Evolutionary conservation across 208 protist species (phyloP).

Genomic region (Sergeia podlipaevii): DNA sequence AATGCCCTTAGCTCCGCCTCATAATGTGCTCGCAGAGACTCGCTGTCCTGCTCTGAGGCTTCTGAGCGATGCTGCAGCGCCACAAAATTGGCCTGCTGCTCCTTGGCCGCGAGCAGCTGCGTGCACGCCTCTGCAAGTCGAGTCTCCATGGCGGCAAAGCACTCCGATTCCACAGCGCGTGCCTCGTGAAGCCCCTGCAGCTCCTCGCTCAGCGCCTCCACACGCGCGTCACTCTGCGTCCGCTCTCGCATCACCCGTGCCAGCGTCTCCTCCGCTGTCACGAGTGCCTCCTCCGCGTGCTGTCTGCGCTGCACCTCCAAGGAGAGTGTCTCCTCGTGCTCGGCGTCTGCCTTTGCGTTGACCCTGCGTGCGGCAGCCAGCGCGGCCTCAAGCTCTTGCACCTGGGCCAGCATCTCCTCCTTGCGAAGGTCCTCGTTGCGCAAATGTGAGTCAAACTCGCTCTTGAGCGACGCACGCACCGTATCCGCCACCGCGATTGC

Average conservation of each 20-base stretch:
- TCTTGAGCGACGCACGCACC: slow-evolving; percentile 6
- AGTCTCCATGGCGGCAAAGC: too few relatives aligned
- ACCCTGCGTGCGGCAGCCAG: slow-evolving; percentile 13
- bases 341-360: slow-evolving; percentile 11
- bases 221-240: too few relatives aligned
- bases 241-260: too few relatives aligned
- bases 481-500: slow-evolving; percentile 1
- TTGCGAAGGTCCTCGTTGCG: slow-evolving; percentile 9
- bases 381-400: slow-evolving; percentile 10
- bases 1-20: slow-evolving; percentile 33
- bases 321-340: slow-evolving; percentile 14
- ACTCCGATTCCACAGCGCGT: too few relatives aligned
- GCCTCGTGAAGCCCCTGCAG: too few relatives aligned
- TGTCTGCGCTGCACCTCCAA: slow-evolving; percentile 28
- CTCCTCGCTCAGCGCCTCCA: too few relatives aligned
- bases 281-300: slow-evolving; percentile 4
- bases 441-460: not conserved
- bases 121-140: too few relatives aligned
- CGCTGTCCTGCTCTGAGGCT: slow-evolving; percentile 22
- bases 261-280: slow-evolving; percentile 5
- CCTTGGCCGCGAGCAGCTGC: too few relatives aligned
- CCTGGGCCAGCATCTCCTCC: not conserved
- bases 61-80: slow-evolving; percentile 24
- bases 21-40: slow-evolving; percentile 30
- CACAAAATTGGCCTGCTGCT: too few relatives aligned